These are phyloP conservation scores for Chrysosporium queenslandicum DNA, from an alignment of 2,329 filamentous ascomycete species.

Conservation along the genomic window DNA sequence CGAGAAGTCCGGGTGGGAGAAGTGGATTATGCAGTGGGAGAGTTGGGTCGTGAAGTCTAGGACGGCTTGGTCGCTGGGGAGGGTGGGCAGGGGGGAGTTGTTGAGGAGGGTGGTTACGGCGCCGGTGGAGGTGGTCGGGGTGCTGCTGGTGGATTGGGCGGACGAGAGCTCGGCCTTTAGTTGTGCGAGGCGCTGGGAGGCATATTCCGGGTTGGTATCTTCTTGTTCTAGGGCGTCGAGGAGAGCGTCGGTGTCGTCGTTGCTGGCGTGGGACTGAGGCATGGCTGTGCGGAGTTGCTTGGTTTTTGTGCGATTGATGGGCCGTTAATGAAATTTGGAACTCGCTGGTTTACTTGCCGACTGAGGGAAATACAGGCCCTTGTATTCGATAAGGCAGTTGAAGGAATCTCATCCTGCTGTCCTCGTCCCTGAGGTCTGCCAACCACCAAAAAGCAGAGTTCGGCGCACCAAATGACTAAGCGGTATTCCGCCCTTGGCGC, in stretches of 20 bases:
- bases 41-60: slow-evolving; percentile 52
- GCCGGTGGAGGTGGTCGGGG: slow-evolving; percentile 15
- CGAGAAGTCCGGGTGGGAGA: slow-evolving; percentile 54
- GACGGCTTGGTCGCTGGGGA: slow-evolving; percentile 45
- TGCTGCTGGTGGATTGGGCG: slow-evolving; percentile 35
- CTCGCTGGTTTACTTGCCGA: no score
- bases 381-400: no score
- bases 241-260: slow-evolving; percentile 47
- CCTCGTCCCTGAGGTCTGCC: no score
- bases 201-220: slow-evolving; percentile 44
- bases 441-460: not conserved
- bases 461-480: no score
- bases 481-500: not conserved
- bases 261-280: slow-evolving; percentile 17
- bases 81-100: slow-evolving; percentile 29
- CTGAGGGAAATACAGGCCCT: no score
- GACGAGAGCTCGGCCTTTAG: slow-evolving; percentile 48
- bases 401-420: no score
- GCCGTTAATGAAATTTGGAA: not conserved
- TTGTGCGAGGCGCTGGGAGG: slow-evolving; percentile 49
- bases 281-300: not conserved
- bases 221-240: slow-evolving; percentile 47
- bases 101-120: slow-evolving; percentile 19
- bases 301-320: not conserved
- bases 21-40: slow-evolving; percentile 51